Evolutionary conservation across 768 basidiomycete species (phyloP), one percentile per base, ranked within the genome.

Genomic region (Leccinellum luteum): DNA sequence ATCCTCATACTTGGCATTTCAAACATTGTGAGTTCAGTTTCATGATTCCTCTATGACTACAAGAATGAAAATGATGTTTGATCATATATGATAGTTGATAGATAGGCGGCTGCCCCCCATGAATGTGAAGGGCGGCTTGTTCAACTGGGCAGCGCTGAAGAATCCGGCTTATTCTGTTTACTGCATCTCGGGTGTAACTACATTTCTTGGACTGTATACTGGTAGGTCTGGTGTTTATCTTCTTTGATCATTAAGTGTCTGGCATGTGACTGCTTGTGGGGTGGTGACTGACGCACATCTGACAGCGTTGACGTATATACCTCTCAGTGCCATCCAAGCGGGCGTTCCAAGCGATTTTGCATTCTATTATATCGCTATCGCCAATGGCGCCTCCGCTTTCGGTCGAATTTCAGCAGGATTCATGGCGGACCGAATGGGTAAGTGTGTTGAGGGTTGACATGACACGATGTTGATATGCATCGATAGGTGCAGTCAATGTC

Each of bases 151-250:
- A 4, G 79, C 81, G 14, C 86, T 85, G 72, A 73, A 62, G 62
- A 78, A 70, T 51, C 66, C 66, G 3, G 71, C 73, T 6, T 93
- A 81, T 68, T 68, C 80, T 0, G 51, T 84, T 1, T 92, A 85
- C 65, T 85, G 84, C 48, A 12, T 78, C 3, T 83, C 87, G 0
- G 79, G 80, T 0, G 79, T 85, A 56, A 66, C 83, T 19, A 73
- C 70, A n/a, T 90, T 86, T 69, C 78, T 92, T 12, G 90, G 89
- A 5, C 68, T 91, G 12, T 91, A 89, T 66, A 88, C 87, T 0
- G 72, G 87, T 81, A 51, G 51, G 75, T 67, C 56, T 17, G 51
- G 58, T 45, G 54, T 55, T 35, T 51, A 6, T 10, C 14, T 19
- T 41, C 27, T 35, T 47, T 21, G 10, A 17, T 17, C 14, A 10